phyloP scores from a whole-genome alignment of 31 red algal genomes.

The Porphyra umbilicalis region DNA sequence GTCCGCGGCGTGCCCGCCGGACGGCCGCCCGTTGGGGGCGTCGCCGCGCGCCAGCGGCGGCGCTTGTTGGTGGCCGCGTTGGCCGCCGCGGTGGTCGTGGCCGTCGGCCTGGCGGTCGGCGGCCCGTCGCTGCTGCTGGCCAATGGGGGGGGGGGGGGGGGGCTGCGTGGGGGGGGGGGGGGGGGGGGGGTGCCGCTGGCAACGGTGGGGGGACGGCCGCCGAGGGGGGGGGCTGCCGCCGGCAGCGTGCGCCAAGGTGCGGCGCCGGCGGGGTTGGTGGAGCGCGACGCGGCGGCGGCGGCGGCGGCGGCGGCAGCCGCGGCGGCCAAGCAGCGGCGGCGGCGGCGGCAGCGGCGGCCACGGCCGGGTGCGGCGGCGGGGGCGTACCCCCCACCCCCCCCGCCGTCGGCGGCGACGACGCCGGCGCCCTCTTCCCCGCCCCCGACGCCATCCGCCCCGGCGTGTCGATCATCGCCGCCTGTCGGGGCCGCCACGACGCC shows the following conservation, averaged over 20 bases:
- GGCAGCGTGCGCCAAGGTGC: too few species aligned
- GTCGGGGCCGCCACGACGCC: slow-evolving; percentile 40
- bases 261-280: not conserved
- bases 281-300: not conserved
- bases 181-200: not conserved
- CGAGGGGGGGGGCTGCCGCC: not conserved
- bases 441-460: slow-evolving; percentile 4
- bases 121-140: not conserved
- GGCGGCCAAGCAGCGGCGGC: not conserved
- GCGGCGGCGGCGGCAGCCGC: too few species aligned
- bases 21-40: not conserved
- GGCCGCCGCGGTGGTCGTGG: not conserved
- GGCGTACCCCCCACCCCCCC: not conserved
- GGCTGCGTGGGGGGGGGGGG: too few species aligned
- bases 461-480: slow-evolving; percentile 37
- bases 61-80: not conserved
- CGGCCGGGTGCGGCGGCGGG: too few species aligned
- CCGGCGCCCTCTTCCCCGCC: not conserved
- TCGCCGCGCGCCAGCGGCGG: not conserved
- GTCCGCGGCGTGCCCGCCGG: not conserved
- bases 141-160: not conserved
- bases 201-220: too few species aligned
- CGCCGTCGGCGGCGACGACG: not conserved
- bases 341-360: not conserved
- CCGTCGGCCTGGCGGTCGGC: not conserved